Base-by-base conservation (phyloP, 345 rosid species). In the Zanthoxylum bungeanum region DNA sequence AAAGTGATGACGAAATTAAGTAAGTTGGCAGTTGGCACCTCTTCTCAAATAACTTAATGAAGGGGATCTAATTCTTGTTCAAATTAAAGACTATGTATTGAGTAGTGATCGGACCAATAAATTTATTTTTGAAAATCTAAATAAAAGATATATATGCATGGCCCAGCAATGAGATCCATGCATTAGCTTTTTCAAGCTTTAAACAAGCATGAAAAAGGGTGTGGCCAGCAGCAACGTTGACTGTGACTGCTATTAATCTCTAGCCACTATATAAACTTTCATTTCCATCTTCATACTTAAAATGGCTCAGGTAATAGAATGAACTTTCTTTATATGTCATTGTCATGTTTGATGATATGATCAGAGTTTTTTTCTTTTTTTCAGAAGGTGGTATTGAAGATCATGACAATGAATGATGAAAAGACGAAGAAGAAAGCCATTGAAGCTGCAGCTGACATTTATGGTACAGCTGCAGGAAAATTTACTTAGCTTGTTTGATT, bases 361-460 rank as follows among this genome's bases (percentile, higher is more conserved):
- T n/a, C n/a, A n/a, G n/a, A n/a, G n/a, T 30, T 30, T 5, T 16
- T 39, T 12, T 2, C 19, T 1, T 28, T 11, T 53, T 39, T 55
- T 60, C 78, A 82, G 84, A 78, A 76, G 74, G 82, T 82, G 61
- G 79, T 74, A 6, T 27, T 68, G 51, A 68, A 68, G 62, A 68
- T 55, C 62, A 39, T 55, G 72, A 55, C 72, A 55, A 68, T 68
- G 72, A 68, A 76, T 67, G 80, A 79, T 44, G 81, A 78, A 4
- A 82, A 82, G 77, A 80, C 82, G 1, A 82, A 75, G 83, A 74
- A 72, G 76, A 85, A 80, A 75, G 88, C 86, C 76, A 78, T 80
- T 5, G 75, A 85, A 52, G 83, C 80, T 40, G 77, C 69, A 22
- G 82, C 80, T 42, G 77, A 77, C 40, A 61, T 79, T 52, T 78